Conservation (phyloP, 2,329 filamentous ascomycete species). For the Cladophialophora chaetospira region DNA sequence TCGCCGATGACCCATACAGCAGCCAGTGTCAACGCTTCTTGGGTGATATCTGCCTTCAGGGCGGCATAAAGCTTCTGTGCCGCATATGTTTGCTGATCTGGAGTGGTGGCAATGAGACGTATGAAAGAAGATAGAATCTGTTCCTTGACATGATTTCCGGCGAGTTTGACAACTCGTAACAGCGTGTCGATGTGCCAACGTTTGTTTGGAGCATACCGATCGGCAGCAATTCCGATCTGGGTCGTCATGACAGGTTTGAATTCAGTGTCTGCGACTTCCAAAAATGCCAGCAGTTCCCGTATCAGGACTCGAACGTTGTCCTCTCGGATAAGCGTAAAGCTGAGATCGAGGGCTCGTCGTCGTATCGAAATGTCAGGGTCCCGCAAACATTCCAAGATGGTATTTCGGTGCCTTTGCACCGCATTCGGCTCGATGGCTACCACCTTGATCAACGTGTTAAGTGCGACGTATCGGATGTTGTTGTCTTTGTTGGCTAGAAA, state of each 20-base stretch:
- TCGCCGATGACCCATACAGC: slow-evolving; percentile 98
- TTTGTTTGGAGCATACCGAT: slow-evolving; percentile 94
- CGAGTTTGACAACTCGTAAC: slow-evolving; percentile 87
- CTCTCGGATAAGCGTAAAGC: slow-evolving; percentile 97
- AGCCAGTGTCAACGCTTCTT: slow-evolving; percentile 90
- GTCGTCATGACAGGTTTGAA: slow-evolving; percentile 99
- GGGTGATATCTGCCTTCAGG: slow-evolving; percentile 94
- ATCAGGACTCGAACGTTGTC: slow-evolving; percentile 92
- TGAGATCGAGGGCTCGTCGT: slow-evolving; percentile 90
- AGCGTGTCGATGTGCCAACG: slow-evolving; percentile 99
- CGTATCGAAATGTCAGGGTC: slow-evolving; percentile 98
- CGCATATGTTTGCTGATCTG: slow-evolving; percentile 93
- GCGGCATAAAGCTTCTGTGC: slow-evolving; percentile 91
- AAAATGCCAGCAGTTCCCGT: slow-evolving; percentile 86
- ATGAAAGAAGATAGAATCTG: slow-evolving; percentile 97
- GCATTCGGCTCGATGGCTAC: slow-evolving; percentile 97
- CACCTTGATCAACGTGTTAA: slow-evolving; percentile 97
- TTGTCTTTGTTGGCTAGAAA: slow-evolving; percentile 98
- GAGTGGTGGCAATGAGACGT: slow-evolving; percentile 88
- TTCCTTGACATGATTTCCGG: slow-evolving; percentile 96
- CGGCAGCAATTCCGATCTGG: slow-evolving; percentile 95
- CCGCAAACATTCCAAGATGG: slow-evolving; percentile 90
- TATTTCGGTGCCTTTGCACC: slow-evolving; percentile 95
- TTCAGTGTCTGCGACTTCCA: slow-evolving; percentile 96
- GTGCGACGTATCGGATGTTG: slow-evolving; percentile 96